phyloP scores from a whole-genome alignment of 163 green algal genomes.

The Chlamydomonas reinhardtii region DNA sequence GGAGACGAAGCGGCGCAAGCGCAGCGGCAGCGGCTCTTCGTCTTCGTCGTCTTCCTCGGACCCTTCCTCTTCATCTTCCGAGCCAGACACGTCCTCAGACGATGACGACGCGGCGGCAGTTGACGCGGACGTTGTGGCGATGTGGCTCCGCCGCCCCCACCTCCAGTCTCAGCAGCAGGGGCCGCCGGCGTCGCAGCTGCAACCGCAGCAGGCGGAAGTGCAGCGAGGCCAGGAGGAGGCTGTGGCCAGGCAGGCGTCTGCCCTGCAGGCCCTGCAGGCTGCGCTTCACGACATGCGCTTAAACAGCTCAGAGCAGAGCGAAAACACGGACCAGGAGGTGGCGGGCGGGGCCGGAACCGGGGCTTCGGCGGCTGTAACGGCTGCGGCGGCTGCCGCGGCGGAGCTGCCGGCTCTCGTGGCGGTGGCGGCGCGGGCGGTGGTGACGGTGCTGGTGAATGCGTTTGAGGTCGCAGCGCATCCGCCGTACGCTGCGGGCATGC shows the following conservation, averaged over 20 bases:
- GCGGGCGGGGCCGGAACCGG: background rate
- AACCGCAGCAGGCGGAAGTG: too few relatives aligned
- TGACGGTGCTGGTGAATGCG: slow-evolving; percentile 31
- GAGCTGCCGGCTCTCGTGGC: background rate
- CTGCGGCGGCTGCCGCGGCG: background rate
- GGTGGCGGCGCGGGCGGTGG: background rate
- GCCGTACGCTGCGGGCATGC: slow-evolving; percentile 13
- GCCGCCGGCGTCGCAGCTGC: background rate
- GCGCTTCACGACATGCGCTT: too few relatives aligned
- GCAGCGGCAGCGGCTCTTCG: background rate
- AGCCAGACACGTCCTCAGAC: background rate
- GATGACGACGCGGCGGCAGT: background rate
- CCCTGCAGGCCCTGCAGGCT: too few relatives aligned
- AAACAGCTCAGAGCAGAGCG: background rate
- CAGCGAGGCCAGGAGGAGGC: background rate
- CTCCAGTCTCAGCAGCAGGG: background rate
- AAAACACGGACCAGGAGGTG: background rate
- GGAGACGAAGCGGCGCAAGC: background rate
- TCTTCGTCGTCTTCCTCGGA: background rate
- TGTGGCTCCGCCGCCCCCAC: too few relatives aligned
- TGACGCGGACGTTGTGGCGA: too few relatives aligned
- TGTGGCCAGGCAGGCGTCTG: too few relatives aligned
- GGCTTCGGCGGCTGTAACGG: too few relatives aligned
- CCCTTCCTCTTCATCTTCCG: slow-evolving; percentile 4
- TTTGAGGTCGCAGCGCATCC: slow-evolving; percentile 42